Conservation (phyloP, 202 grass and related monocot species). For the Elaeis oleifera region DNA sequence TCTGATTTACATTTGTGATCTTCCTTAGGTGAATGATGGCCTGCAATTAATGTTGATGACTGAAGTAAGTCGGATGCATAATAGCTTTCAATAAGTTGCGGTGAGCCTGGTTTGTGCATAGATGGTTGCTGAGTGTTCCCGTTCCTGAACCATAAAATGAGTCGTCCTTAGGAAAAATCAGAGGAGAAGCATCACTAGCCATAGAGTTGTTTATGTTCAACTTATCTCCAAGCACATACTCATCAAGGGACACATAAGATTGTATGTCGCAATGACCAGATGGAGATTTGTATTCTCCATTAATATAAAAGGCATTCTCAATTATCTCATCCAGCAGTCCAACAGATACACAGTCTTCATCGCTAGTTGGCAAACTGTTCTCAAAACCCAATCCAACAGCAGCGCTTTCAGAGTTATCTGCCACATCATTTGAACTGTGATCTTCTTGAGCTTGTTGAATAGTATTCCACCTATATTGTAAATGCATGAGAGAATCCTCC, state of each 20-base stretch:
- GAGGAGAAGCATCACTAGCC: conserved; percentile 7
- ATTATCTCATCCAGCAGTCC: conserved; percentile 88
- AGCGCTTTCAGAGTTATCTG: conserved; percentile 40
- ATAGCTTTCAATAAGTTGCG: conserved; percentile 81
- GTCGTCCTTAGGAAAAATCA: conserved; percentile 18
- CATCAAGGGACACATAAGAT: conserved; percentile 28
- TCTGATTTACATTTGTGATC: conserved; percentile 22
- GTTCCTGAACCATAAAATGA: conserved; percentile 24
- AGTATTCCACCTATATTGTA: conserved; percentile 97
- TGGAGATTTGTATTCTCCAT: conserved; percentile 16
- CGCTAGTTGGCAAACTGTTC: conserved; percentile 19
- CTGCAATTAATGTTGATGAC: conserved; percentile 24
- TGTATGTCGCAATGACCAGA: conserved; percentile 27
- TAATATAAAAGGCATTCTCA: conserved; percentile 67
- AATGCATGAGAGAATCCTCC: conserved; percentile 68
- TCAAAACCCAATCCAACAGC: conserved; percentile 23
- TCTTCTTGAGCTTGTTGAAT: conserved; percentile 48
- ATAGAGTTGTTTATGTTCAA: conserved; percentile 2
- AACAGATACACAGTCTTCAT: conserved; percentile 36
- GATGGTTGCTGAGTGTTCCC: conserved; percentile 18
- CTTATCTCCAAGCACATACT: conserved; percentile 38
- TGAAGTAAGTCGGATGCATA: conserved; percentile 45
- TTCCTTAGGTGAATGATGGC: conserved; percentile 11
- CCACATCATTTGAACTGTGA: conserved; percentile 30
- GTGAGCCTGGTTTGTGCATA: conserved; percentile 25